A percentile compares a stretch with the other conserved stretches of the same genome.
phyloP scores from a whole-genome alignment of 2,329 filamentous ascomycete species.

The Aspergillus sp. region DNA sequence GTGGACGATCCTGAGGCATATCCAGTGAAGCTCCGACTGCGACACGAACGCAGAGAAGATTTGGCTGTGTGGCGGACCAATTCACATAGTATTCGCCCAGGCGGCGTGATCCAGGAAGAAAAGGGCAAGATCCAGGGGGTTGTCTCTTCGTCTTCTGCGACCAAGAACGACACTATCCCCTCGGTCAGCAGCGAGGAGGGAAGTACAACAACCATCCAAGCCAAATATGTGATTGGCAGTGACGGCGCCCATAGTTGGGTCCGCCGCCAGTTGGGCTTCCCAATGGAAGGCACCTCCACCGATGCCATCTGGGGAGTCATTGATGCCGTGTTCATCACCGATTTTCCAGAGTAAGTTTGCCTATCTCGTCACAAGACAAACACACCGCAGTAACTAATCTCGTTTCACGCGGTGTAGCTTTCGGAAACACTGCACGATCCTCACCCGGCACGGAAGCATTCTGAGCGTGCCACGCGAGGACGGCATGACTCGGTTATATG shows the following conservation, averaged over 20 bases:
- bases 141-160: not conserved
- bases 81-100: not conserved
- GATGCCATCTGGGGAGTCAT: constrained; percentile 14
- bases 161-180: not conserved
- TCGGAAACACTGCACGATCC: not conserved
- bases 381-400: not conserved
- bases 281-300: constrained; percentile 11
- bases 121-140: not conserved
- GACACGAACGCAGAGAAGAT: not conserved
- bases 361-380: not conserved
- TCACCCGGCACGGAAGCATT: not conserved
- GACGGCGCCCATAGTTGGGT: constrained; percentile 21
- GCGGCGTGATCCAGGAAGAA: not conserved
- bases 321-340: constrained; percentile 12
- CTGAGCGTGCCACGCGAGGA: not conserved
- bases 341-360: not conserved
- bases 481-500: not conserved
- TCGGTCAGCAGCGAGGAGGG: not conserved
- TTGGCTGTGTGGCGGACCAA: not conserved
- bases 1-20: not conserved
- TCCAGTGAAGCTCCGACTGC: constrained; percentile 1
- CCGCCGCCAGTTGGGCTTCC: constrained; percentile 10
- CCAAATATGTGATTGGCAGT: constrained; percentile 18
- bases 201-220: constrained; percentile 4
- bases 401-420: not conserved